Conservation (phyloP, 345 rosid genomes). For the Camelina hispida region DNA sequence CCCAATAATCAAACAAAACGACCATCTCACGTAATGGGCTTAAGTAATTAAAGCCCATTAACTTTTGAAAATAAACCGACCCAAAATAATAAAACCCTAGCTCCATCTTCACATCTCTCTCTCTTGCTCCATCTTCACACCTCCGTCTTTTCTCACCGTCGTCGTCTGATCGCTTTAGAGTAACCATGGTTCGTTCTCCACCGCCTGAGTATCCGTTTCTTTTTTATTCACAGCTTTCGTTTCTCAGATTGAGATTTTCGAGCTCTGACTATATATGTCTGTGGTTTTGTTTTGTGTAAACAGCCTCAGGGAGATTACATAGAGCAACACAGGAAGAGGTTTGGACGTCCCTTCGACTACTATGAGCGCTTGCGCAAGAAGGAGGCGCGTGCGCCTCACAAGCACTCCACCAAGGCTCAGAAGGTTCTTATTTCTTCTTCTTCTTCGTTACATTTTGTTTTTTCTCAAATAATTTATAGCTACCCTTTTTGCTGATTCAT, state of each 20-base stretch:
- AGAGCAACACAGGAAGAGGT: conserved; percentile 76
- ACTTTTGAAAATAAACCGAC: neutral
- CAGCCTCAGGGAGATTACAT: conserved; percentile 98
- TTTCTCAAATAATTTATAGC: neutral
- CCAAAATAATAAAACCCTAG: conserved; percentile 37
- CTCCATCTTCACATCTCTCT: neutral
- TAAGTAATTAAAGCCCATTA: too few relatives aligned
- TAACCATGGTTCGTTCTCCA: conserved; percentile 43
- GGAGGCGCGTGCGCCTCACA: conserved; percentile 90
- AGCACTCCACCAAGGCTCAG: conserved; percentile 74
- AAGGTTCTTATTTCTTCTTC: conserved; percentile 43
- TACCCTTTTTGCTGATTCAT: conserved; percentile 15
- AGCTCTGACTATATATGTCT: conserved; percentile 4
- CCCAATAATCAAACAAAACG: too few relatives aligned
- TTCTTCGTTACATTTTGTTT: neutral
- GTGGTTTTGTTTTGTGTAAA: conserved; percentile 14
- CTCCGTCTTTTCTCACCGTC: neutral
- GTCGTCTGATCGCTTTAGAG: conserved; percentile 16
- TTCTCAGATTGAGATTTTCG: neutral
- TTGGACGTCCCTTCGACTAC: conserved; percentile 82
- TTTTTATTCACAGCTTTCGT: neutral
- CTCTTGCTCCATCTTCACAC: neutral
- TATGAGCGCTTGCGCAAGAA: conserved; percentile 88
- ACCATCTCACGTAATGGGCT: too few relatives aligned
- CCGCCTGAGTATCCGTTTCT: conserved; percentile 13